Evolutionary conservation across 352 stramenopile genomes (phyloP).

Genomic region (Globisporangium abappressorium): DNA sequence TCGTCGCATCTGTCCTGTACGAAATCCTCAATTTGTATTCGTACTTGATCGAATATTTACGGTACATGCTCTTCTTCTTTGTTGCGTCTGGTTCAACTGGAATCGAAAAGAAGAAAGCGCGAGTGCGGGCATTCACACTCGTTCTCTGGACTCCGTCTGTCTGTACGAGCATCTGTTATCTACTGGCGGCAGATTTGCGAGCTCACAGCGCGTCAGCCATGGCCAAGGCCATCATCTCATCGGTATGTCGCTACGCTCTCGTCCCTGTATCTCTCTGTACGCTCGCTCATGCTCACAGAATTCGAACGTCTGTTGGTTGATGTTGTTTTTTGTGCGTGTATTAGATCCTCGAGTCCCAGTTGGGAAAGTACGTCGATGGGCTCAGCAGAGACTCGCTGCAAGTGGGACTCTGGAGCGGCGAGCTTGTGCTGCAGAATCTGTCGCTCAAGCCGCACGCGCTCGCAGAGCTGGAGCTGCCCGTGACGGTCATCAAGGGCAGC

Average conservation of each 20-base stretch:
- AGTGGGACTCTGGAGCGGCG: conserved; percentile 81
- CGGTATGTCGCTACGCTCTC: conserved; percentile 3
- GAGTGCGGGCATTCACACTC: neutral
- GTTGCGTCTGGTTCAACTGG: conserved; percentile 3
- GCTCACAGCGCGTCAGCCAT: conserved; percentile 2
- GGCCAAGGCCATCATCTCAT: conserved; percentile 24
- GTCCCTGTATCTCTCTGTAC: neutral
- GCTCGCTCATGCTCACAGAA: neutral
- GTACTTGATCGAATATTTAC: neutral
- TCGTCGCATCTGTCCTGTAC: neutral
- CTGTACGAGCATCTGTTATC: neutral
- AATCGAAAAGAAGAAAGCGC: neutral
- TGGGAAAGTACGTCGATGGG: conserved; percentile 83
- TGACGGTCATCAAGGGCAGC: conserved; percentile 55
- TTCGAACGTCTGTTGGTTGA: neutral
- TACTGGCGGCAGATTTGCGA: neutral
- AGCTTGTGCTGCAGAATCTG: conserved; percentile 71
- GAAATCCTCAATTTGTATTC: neutral
- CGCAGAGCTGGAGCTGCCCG: conserved; percentile 69
- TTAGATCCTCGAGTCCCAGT: conserved; percentile 70
- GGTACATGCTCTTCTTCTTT: neutral
- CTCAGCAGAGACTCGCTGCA: conserved; percentile 78
- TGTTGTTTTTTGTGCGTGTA: neutral
- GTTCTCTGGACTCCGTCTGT: neutral
- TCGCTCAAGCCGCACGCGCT: conserved; percentile 75